A percentile compares a stretch with the other conserved stretches of the same genome.
These are phyloP conservation scores for Xerophyta viscosa DNA, from an alignment of 106 monocot genomes.

Conservation along the genomic window DNA sequence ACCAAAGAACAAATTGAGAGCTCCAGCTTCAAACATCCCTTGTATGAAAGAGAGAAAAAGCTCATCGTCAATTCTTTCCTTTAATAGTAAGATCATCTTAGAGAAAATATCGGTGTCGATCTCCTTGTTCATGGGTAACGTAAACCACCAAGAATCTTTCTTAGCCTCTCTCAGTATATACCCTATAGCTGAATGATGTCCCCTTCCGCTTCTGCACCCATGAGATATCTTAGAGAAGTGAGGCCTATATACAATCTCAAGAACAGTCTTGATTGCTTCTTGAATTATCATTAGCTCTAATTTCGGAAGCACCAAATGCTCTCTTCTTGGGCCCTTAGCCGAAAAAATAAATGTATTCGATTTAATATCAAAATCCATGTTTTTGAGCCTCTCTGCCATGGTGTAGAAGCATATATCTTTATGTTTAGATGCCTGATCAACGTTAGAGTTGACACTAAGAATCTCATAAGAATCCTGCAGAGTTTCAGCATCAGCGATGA, in stretches of 20 bases:
- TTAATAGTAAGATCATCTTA: conserved; percentile 48
- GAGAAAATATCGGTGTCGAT: conserved; percentile 37
- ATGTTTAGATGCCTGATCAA: conserved; percentile 30
- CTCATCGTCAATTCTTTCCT: conserved; percentile 63
- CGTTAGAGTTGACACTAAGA: conserved; percentile 57
- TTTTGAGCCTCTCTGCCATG: conserved; percentile 42
- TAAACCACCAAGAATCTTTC: conserved; percentile 67
- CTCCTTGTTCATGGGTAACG: conserved; percentile 50
- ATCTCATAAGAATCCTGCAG: conserved; percentile 84
- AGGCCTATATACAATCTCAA: conserved; percentile 85
- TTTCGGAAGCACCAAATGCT: conserved; percentile 64
- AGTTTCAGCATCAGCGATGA: conserved; percentile 42
- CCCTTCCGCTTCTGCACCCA: conserved; percentile 85
- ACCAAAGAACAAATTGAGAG: conserved; percentile 80
- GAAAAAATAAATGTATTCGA: conserved; percentile 26
- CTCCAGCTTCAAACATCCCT: conserved; percentile 60
- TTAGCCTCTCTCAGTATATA: conserved; percentile 41
- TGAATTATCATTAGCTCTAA: conserved; percentile 60
- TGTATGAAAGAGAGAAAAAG: conserved; percentile 45
- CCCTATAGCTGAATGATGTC: conserved; percentile 57
- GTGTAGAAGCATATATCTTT: conserved; percentile 54
- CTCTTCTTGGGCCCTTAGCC: conserved; percentile 22
- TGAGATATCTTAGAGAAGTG: conserved; percentile 90
- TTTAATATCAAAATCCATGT: conserved; percentile 40
- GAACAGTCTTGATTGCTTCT: conserved; percentile 66